Conservation (phyloP, 495 filamentous ascomycete genomes). For the Penicillium nucicola region DNA sequence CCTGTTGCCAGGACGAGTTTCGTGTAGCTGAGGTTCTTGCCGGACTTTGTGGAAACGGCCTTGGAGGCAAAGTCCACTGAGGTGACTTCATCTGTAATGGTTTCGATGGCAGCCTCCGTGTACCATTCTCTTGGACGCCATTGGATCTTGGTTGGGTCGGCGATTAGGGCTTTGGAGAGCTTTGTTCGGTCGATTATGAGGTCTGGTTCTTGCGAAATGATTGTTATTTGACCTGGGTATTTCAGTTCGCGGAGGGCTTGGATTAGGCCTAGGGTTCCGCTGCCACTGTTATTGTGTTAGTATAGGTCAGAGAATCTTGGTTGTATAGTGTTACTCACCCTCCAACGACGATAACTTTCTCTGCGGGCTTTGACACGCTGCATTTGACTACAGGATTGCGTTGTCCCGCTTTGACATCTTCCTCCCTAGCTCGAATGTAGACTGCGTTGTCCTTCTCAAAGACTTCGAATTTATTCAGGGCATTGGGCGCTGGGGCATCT, state of each 20-base stretch:
- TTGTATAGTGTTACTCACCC: slow-evolving; percentile 48
- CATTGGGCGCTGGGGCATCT: slow-evolving; percentile 85
- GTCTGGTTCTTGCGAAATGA: slow-evolving; percentile 81
- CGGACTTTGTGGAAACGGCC: slow-evolving; percentile 67
- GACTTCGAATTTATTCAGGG: slow-evolving; percentile 75
- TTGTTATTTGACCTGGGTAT: slow-evolving; percentile 75
- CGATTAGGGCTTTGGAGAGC: slow-evolving; percentile 88
- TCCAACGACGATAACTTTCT: slow-evolving; percentile 83
- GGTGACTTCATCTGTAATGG: slow-evolving; percentile 71
- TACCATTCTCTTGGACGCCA: slow-evolving; percentile 76
- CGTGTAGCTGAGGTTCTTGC: slow-evolving; percentile 68
- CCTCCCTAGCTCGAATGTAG: slow-evolving; percentile 79
- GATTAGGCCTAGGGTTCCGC: slow-evolving; percentile 72
- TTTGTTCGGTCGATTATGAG: slow-evolving; percentile 90
- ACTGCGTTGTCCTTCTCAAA: slow-evolving; percentile 74
- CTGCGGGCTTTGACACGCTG: slow-evolving; percentile 49
- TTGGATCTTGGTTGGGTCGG: slow-evolving; percentile 75
- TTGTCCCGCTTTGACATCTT: slow-evolving; percentile 71
- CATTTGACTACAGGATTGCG: slow-evolving; percentile 73
- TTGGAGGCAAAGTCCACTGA: slow-evolving; percentile 72
- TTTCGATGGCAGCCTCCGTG: slow-evolving; percentile 67
- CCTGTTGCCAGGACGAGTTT: slow-evolving; percentile 91
- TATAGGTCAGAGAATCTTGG: neutral
- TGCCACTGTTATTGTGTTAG: slow-evolving; percentile 50
- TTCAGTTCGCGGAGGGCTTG: slow-evolving; percentile 79